Evolutionary conservation across 768 basidiomycete species (phyloP), one percentile per base, ranked within the genome.

Genomic region (Hygrocybe coccinea): DNA sequence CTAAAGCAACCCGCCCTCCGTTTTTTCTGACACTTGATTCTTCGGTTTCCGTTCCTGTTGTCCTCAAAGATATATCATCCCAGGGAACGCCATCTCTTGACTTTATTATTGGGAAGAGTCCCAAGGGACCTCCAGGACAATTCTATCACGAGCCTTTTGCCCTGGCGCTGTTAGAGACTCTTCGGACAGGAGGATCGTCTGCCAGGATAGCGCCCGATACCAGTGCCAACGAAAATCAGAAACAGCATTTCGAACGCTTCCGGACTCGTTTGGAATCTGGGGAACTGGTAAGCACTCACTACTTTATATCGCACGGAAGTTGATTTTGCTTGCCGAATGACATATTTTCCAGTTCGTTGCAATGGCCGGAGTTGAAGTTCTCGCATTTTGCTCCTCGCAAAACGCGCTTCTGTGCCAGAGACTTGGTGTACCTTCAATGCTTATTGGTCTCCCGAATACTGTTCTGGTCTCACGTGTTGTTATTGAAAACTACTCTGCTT

Each of bases 401-500:
- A 82, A 79, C 58, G 54, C 62, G 14, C 60, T 70, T 17, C 66
- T 84, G 14, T 67, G 71, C 17, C 76, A 81, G 56, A 74, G 76
- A 50, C 70, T 87, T 24, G 81, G 79, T 53, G 67, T 83, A 1
- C 78, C 81, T 0, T 60, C 76, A 17, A 57, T 64, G 44, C 73
- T 85, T 5, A 67, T 77, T 38, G 76, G 76, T 21, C 67, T 74
- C 15, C 65, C 74, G 7, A 72, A 67, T 15, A 75, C 73, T 45
- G 67, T 84, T 17, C 64, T 87, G n/a, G 74, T 85, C 34, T 71
- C 79, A 14, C 76, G 77, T 54, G 79, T 86, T 4, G 68, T 69
- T n/a, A 79, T 88, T 45, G 80, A 80, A 59, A 76, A 87, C 59
- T 74, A 77, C 47, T 74, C 76, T n/a, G 80, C 72, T 1, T 88